phyloP scores from a whole-genome alignment of 495 filamentous ascomycete genomes.

The Penicillium herquei region DNA sequence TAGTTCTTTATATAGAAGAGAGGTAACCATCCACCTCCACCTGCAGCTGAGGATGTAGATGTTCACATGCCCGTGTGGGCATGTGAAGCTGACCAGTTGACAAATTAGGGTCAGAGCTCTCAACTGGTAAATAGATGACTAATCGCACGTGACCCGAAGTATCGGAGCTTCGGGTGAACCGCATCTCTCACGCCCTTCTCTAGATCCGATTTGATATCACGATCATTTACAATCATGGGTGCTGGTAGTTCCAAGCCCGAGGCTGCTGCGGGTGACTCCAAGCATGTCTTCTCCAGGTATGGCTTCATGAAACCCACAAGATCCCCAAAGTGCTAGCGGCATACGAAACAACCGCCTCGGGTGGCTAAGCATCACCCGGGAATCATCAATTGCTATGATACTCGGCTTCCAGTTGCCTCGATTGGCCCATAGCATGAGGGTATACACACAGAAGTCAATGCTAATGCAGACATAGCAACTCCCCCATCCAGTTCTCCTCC shows the following conservation, averaged over 20 bases:
- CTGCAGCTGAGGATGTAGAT: no score
- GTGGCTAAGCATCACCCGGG: constrained; percentile 1
- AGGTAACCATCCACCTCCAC: no score
- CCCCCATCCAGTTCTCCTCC: constrained; percentile 82
- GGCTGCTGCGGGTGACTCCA: constrained; percentile 44
- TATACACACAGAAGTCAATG: background rate
- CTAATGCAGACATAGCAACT: constrained; percentile 55
- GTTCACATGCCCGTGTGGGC: no score
- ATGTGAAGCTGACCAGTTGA: no score
- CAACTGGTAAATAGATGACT: constrained; percentile 1
- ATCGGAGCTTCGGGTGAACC: constrained; percentile 26
- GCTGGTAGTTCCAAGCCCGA: constrained; percentile 53
- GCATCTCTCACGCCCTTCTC: constrained; percentile 19
- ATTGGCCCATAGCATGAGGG: background rate
- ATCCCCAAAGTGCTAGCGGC: constrained; percentile 6
- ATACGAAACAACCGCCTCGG: constrained; percentile 11
- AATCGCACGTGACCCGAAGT: constrained; percentile 23
- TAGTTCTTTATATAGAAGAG: no score
- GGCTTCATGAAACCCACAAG: background rate
- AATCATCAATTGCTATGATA: constrained; percentile 10
- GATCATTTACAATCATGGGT: constrained; percentile 42
- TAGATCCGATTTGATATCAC: constrained; percentile 14
- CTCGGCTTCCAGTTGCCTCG: background rate
- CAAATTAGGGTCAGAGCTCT: no score
- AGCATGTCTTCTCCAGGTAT: constrained; percentile 55